A percentile compares a stretch with the other conserved stretches of the same genome.
phyloP scores from a whole-genome alignment of 1,139 yeast species.

The Pneumocystis jirovecii region DNA sequence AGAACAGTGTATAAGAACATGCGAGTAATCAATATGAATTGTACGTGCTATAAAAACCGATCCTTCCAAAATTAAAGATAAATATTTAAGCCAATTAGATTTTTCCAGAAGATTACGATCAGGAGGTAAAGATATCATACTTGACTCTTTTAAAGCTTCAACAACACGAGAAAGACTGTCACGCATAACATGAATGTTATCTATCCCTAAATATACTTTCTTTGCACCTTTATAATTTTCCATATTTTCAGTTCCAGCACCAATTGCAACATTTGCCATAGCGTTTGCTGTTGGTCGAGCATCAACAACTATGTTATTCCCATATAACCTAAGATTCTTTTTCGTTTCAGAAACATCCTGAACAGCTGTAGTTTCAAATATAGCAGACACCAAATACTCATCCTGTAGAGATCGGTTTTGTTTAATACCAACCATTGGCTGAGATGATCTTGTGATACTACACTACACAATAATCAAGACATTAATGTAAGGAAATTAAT shows the following conservation, averaged over 20 bases:
- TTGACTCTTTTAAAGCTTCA: slow-evolving; percentile 53
- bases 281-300: slow-evolving; percentile 90
- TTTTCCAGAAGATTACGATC: slow-evolving; percentile 37
- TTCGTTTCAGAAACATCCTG: slow-evolving; percentile 5
- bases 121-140: slow-evolving; percentile 35
- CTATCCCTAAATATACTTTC: slow-evolving; percentile 76
- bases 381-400: slow-evolving; percentile 62
- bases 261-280: slow-evolving; percentile 89
- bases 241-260: slow-evolving; percentile 91
- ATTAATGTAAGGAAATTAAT: not conserved
- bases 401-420: slow-evolving; percentile 84
- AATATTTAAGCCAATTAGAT: slow-evolving; percentile 68
- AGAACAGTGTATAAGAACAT: slow-evolving; percentile 79
- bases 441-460: slow-evolving; percentile 77
- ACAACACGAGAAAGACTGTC: slow-evolving; percentile 58
- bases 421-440: slow-evolving; percentile 82
- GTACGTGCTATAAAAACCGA: slow-evolving; percentile 68
- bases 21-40: slow-evolving; percentile 66
- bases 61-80: slow-evolving; percentile 54
- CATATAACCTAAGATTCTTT: slow-evolving; percentile 11
- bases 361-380: slow-evolving; percentile 38
- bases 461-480: slow-evolving; percentile 25
- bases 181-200: slow-evolving; percentile 88
- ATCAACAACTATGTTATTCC: slow-evolving; percentile 67
- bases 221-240: slow-evolving; percentile 58